Evolutionary conservation across 495 filamentous ascomycete genomes (phyloP).

Genomic region (Chaetomium cochliodes): DNA sequence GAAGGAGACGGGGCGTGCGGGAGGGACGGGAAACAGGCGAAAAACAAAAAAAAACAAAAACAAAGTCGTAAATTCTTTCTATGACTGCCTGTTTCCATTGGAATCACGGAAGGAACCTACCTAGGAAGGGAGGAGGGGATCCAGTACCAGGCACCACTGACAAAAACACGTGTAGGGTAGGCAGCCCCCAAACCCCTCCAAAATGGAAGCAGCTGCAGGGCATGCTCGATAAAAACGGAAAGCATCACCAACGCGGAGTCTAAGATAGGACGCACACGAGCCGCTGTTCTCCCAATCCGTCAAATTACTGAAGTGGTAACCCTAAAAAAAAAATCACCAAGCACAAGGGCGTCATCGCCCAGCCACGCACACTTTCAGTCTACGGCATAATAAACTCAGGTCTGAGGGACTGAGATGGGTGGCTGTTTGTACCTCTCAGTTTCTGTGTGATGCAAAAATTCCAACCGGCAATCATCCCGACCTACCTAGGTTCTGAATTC

Average conservation of each 20-base stretch:
- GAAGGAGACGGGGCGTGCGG: not conserved
- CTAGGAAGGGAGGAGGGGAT: not conserved
- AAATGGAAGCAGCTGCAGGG: constrained; percentile 11
- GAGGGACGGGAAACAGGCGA: not conserved
- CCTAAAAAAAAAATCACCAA: not conserved
- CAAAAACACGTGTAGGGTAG: not conserved
- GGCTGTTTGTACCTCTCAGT: too few relatives aligned
- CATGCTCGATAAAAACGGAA: constrained; percentile 21
- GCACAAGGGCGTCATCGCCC: constrained; percentile 3
- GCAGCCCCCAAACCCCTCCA: constrained; percentile 6
- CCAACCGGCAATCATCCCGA: not conserved
- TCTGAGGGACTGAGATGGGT: too few relatives aligned
- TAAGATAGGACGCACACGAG: constrained; percentile 25
- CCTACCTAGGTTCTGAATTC: not conserved
- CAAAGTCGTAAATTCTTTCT: not conserved
- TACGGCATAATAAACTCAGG: too few relatives aligned
- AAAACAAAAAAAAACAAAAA: too few relatives aligned
- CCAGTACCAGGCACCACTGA: constrained; percentile 9
- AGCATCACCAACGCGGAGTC: constrained; percentile 11
- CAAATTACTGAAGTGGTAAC: constrained; percentile 1
- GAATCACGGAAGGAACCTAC: constrained; percentile 5
- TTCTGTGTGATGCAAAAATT: not conserved
- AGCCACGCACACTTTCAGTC: constrained; percentile 9
- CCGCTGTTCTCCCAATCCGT: constrained; percentile 21
- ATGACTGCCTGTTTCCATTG: too few relatives aligned